Percentiles rank a stretch among this genome's conserved stretches.
Evolutionary conservation across 2,329 filamentous ascomycete species (phyloP).

Genomic region (Stagonosporopsis tanaceti): DNA sequence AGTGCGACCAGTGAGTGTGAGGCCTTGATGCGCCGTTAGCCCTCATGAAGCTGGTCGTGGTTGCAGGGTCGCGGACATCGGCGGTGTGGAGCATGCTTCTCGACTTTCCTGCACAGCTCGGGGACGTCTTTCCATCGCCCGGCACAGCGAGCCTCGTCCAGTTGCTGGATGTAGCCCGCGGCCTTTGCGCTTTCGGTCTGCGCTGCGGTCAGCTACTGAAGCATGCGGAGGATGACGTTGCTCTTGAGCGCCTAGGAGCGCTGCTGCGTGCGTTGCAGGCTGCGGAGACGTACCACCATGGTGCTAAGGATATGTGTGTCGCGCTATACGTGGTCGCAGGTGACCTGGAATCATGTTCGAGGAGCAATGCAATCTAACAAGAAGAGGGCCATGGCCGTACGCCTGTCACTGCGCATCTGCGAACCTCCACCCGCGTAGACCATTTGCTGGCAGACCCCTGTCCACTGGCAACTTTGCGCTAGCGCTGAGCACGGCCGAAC

Average conservation of each 20-base stretch:
- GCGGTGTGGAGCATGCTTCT: constrained; percentile 88
- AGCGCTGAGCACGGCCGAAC: constrained; percentile 30
- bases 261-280: background rate
- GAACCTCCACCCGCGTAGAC: constrained; percentile 21
- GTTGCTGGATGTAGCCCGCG: constrained; percentile 77
- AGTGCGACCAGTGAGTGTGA: constrained; percentile 57
- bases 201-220: constrained; percentile 37
- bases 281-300: constrained; percentile 46
- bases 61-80: constrained; percentile 69
- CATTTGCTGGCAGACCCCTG: constrained; percentile 33
- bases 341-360: constrained; percentile 42
- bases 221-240: constrained; percentile 44
- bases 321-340: constrained; percentile 32
- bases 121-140: constrained; percentile 86
- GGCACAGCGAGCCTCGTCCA: constrained; percentile 87
- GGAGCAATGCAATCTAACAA: constrained; percentile 32
- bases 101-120: constrained; percentile 89
- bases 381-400: constrained; percentile 30
- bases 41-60: constrained; percentile 16
- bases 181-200: constrained; percentile 75
- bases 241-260: constrained; percentile 13
- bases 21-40: constrained; percentile 46
- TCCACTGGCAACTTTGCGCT: background rate
- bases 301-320: constrained; percentile 40
- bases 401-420: constrained; percentile 31